Evolutionary conservation across 805 yeast genomes (phyloP).

Genomic region (Teunomyces lycoperdinae): DNA sequence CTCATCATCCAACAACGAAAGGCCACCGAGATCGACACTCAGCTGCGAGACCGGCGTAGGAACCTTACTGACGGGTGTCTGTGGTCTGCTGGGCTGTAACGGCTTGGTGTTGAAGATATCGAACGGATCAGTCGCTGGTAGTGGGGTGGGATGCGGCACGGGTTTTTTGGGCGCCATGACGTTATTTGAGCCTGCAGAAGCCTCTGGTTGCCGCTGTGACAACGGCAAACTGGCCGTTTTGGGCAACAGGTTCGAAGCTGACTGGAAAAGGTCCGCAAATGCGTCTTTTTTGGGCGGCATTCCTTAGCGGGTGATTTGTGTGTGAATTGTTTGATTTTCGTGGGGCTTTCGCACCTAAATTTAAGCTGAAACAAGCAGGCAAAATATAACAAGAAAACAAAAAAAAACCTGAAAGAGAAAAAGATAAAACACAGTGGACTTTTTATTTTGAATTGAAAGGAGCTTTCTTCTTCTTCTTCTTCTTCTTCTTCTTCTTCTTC

Average conservation of each 20-base stretch:
- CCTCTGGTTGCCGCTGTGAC: not conserved
- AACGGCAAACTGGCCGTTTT: constrained; percentile 1
- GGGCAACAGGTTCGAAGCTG: constrained; percentile 10
- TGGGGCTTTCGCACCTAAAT: not conserved
- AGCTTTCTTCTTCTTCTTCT: no score
- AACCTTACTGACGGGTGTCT: not conserved
- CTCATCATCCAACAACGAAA: constrained; percentile 38
- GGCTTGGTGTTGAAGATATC: constrained; percentile 15
- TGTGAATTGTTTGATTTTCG: not conserved
- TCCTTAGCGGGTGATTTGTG: not conserved
- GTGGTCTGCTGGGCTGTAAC: not conserved
- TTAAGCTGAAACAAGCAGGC: not conserved
- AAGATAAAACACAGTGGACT: no score
- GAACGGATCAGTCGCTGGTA: constrained; percentile 22
- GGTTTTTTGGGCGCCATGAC: not conserved
- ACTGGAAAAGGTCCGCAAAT: constrained; percentile 41
- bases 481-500: no score
- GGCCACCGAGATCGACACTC: not conserved
- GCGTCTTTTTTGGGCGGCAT: constrained; percentile 41
- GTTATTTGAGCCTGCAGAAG: constrained; percentile 1
- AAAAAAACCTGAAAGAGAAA: no score
- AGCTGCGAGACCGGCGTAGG: not conserved
- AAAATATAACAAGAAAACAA: not conserved
- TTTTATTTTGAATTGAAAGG: no score
- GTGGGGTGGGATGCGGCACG: not conserved